Evolutionary conservation across 2,329 filamentous ascomycete species (phyloP), one percentile per base, ranked within the genome.

Genomic region (Ophiostoma angusticollis): DNA sequence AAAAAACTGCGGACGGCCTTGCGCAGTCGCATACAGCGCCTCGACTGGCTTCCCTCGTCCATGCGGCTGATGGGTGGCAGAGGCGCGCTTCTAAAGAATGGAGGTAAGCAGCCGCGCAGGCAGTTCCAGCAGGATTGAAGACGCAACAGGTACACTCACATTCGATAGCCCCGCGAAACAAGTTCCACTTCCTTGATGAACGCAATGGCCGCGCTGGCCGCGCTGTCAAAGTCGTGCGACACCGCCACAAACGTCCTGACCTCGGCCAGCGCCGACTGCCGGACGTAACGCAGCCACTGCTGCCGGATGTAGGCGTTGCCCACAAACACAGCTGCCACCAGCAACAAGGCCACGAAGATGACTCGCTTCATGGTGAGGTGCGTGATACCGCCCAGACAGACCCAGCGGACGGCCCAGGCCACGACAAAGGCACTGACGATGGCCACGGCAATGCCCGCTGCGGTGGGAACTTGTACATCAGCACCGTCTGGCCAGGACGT

Each of bases 171-270:
- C 49, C 87, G 76, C 22, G 87, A 93, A 19, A 95, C 86, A 23
- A 95, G 69, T 61, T 95, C 87, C n/a, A 95, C 86, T 60, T 95
- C 87, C 57, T 94, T 87, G 45, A 95, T 80, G 44, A 94, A 71
- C 27, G 81, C 77, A 40, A 94, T 66, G 3, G 84, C 81, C 23
- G 84, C 80, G 28, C 78, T 78, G 29, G 74, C 78, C 17, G 80
- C 79, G 29, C 78, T 74, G 58, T 95, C 86, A 50, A 93, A 85
- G 35, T 79, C 76, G 53, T 93, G 84, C 28, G 85, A 78, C 52
- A 76, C 78, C 33, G 73, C 67, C 32, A 91, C 77, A 47, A 93
- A 76, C 1, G 66, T 61, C 9, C 74, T 74, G 5, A 81, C 76
- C 45, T 79, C 75, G 24, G 74, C 67, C 27, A 93, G 67, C 1